Conservation (phyloP, 179 eudicot species). For the Pouteria campechiana region DNA sequence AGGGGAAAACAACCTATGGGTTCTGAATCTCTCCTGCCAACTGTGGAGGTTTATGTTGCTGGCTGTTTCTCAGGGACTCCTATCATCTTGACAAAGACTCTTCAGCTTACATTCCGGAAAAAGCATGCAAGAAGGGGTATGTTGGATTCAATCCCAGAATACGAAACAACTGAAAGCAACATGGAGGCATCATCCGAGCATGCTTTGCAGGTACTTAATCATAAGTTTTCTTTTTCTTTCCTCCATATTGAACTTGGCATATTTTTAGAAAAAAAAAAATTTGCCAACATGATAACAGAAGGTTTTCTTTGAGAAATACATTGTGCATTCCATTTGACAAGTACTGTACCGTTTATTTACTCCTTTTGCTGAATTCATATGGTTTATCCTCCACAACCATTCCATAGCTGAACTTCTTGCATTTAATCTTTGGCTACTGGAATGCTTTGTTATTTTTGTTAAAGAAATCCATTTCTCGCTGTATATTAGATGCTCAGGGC, state of each 20-base stretch:
- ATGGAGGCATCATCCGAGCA: conserved; percentile 15
- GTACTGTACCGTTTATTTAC: too few relatives aligned
- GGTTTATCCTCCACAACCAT: too few relatives aligned
- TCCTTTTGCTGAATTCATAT: too few relatives aligned
- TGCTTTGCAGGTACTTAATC: conserved; percentile 35
- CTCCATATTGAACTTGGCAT: not conserved
- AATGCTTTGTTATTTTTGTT: too few relatives aligned
- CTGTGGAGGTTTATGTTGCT: conserved; percentile 75
- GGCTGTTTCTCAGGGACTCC: conserved; percentile 76
- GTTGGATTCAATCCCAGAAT: conserved; percentile 65
- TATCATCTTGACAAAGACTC: conserved; percentile 58
- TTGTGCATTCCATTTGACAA: too few relatives aligned
- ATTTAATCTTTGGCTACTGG: too few relatives aligned
- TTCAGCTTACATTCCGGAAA: conserved; percentile 46
- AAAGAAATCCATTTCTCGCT: too few relatives aligned
- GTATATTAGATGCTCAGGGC: too few relatives aligned
- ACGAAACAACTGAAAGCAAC: conserved; percentile 24
- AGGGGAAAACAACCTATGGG: conserved; percentile 29
- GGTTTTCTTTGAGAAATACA: too few relatives aligned
- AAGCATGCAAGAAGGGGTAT: conserved; percentile 42
- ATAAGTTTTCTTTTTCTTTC: not conserved
- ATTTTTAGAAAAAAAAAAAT: too few relatives aligned
- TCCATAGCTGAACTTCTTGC: too few relatives aligned
- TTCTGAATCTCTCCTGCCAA: conserved; percentile 19
- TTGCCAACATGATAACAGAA: too few relatives aligned